These are phyloP conservation scores for Austroboletus eburneus DNA, from an alignment of 768 basidiomycete genomes.

Conservation along the genomic window DNA sequence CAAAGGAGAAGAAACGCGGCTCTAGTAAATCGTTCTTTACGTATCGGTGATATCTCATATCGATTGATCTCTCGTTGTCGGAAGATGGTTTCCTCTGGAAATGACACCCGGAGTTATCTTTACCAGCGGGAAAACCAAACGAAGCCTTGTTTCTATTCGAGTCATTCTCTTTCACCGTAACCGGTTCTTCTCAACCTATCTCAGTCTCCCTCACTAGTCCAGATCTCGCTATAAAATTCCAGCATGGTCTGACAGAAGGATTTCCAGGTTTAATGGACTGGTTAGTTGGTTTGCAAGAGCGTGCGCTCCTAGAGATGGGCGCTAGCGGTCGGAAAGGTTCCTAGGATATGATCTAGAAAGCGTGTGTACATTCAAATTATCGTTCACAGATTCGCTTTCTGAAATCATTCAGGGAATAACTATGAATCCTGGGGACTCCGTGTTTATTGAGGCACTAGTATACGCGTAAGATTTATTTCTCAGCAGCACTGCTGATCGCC, in stretches of 20 bases:
- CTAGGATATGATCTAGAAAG: conserved; percentile 89
- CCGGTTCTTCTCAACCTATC: conserved; percentile 47
- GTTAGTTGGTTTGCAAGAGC: conserved; percentile 68
- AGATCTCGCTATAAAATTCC: conserved; percentile 65
- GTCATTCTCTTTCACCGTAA: conserved; percentile 63
- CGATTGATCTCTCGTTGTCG: conserved; percentile 39
- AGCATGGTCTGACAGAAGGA: conserved; percentile 75
- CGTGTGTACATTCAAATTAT: conserved; percentile 22
- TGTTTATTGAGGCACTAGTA: conserved; percentile 79
- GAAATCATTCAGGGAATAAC: conserved; percentile 56
- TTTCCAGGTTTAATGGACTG: conserved; percentile 60
- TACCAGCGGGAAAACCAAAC: conserved; percentile 92
- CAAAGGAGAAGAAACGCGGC: conserved; percentile 60
- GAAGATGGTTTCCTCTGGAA: conserved; percentile 73
- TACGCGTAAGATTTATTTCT: conserved; percentile 52
- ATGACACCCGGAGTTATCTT: conserved; percentile 70
- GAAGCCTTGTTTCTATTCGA: conserved; percentile 88
- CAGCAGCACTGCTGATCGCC: conserved; percentile 8
- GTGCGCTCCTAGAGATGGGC: conserved; percentile 63
- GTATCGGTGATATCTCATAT: neutral
- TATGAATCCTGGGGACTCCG: conserved; percentile 72
- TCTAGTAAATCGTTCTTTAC: conserved; percentile 45
- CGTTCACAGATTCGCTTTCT: too few relatives aligned
- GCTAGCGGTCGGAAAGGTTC: conserved; percentile 78
- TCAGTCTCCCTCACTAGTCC: conserved; percentile 49